These are phyloP conservation scores for Ramaria rubella DNA, from an alignment of 768 basidiomycete species.

Conservation along the genomic window DNA sequence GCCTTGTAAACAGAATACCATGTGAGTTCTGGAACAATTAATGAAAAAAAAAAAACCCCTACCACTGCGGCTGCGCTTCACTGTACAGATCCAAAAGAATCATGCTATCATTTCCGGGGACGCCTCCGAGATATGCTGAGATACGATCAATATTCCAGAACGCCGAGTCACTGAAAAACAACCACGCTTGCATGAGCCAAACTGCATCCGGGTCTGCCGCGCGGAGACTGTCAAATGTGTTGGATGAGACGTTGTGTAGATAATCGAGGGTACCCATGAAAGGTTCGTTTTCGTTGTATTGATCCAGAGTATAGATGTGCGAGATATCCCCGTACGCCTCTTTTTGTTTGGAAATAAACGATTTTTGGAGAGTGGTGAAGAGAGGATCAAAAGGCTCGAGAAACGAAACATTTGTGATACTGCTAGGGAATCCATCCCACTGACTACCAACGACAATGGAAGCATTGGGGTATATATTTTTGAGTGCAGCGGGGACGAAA, in stretches of 20 bases:
- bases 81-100: constrained; percentile 37
- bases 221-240: constrained; percentile 31
- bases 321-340: constrained; percentile 33
- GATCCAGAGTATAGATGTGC: constrained; percentile 40
- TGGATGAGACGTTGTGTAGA: constrained; percentile 27
- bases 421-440: constrained; percentile 30
- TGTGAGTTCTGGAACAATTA: background rate
- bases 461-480: constrained; percentile 27
- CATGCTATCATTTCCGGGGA: constrained; percentile 31
- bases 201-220: constrained; percentile 34
- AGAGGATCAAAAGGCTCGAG: constrained; percentile 36
- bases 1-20: background rate
- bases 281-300: constrained; percentile 38
- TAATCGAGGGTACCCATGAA: constrained; percentile 29
- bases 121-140: constrained; percentile 34
- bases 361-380: constrained; percentile 30
- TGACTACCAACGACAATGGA: constrained; percentile 29
- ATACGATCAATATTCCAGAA: constrained; percentile 38
- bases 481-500: constrained; percentile 32
- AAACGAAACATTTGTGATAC: constrained; percentile 33
- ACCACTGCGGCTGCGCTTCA: constrained; percentile 37
- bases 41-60: background rate
- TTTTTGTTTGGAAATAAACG: constrained; percentile 34
- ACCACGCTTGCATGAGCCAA: constrained; percentile 40
- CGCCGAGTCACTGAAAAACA: constrained; percentile 29